Evolutionary conservation across 1,284 basidiomycete genomes (phyloP), one percentile per base, ranked within the genome.

Genomic region (Tranzscheliella williamsii): DNA sequence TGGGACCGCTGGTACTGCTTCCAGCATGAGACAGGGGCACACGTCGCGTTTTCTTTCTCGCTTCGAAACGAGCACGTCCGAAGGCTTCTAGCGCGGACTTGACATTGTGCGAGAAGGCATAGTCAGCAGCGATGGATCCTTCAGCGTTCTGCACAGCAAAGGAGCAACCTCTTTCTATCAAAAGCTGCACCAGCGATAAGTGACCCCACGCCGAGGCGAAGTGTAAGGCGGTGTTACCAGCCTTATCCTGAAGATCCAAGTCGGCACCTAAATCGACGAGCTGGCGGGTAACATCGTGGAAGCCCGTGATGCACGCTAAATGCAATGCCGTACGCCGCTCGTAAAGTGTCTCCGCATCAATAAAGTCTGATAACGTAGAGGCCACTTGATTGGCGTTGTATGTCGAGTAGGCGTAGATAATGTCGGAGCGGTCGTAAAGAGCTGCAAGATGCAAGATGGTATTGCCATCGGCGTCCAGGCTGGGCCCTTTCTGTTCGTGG

Each of bases 171-270:
- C 87, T 82, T 75, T 93, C 90, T 53, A 96, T 88, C 31, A 97
- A 82, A 15, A 91, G 79, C 78, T 90, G 89, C 4, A 95, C 86
- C 27, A 91, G 84, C 84, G 91, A 76, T 11, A 71, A 35, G 12
- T 57, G 47, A 5, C 50, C 41, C 47, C 27, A 49, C 46, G 48
- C 38, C 12, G 63, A 49, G 6, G 33, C 76, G 70, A 91, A 92
- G 77, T 97, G 93, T 42, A 96, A 79, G 13, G 93, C 87, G 1
- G 91, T 90, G 73, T 95, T 94, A 24, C 93, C 93, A 77, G 88
- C 85, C 48, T 90, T 84, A 80, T 96, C 92, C 8, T 90, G 83
- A 41, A 94, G 80, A 79, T 94, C 87, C 50, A 88, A 82, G 78
- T 95, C 91, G 13, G 91, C 91, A 3, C 87, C 90, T 16, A 90